Conservation (phyloP, 2,329 filamentous ascomycete species). For the Aureobasidium sp. region DNA sequence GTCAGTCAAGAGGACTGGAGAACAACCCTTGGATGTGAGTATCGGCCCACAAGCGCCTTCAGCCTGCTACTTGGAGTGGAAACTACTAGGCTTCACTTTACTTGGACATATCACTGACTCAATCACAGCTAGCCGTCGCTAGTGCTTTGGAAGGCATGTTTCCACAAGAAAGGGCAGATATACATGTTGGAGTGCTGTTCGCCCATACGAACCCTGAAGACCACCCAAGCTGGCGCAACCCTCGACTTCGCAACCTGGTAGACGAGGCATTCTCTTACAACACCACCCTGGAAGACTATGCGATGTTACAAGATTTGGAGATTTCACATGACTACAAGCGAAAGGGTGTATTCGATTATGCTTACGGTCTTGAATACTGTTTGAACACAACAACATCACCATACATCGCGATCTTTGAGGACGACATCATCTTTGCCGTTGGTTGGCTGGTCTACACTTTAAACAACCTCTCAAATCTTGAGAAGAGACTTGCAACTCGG, state of each 20-base stretch:
- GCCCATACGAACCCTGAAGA: background rate
- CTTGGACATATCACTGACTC: no score
- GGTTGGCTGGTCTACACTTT: background rate
- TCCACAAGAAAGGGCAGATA: background rate
- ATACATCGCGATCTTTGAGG: background rate
- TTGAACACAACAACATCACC: background rate
- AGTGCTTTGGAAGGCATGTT: background rate
- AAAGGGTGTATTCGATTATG: background rate
- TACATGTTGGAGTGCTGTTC: background rate
- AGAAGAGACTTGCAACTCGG: background rate
- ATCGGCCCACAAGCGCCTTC: background rate
- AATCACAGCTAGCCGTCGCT: background rate
- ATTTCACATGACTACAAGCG: background rate
- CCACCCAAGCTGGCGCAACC: background rate
- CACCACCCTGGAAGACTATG: background rate
- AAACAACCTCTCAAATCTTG: background rate
- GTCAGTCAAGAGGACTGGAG: background rate
- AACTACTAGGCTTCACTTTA: no score
- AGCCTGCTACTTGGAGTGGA: no score
- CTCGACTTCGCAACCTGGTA: background rate
- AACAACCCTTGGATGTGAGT: background rate
- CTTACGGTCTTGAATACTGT: background rate
- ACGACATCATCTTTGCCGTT: background rate
- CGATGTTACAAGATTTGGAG: background rate
- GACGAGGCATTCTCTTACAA: background rate